Conservation (phyloP, 768 basidiomycete genomes). For the Pleurotus pulmonarius region DNA sequence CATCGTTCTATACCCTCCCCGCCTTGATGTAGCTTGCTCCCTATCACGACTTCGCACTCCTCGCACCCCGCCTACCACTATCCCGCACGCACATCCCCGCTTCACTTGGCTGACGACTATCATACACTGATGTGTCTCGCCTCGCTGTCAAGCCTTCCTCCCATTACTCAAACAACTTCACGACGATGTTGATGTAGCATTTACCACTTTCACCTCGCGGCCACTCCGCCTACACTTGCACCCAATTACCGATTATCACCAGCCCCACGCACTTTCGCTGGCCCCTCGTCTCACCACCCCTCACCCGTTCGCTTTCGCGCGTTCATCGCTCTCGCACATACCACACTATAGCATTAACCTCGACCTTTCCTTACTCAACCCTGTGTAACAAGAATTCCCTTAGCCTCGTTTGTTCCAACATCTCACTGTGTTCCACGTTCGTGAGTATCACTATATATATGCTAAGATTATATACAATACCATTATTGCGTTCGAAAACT, state of each 20-base stretch:
- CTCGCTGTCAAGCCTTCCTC: background rate
- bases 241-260: background rate
- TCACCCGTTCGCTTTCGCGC: background rate
- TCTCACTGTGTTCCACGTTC: background rate
- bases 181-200: background rate
- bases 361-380: background rate
- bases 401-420: background rate
- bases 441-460: background rate
- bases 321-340: background rate
- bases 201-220: background rate
- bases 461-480: constrained; percentile 7
- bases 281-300: background rate
- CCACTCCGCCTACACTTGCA: background rate
- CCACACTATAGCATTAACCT: constrained; percentile 1
- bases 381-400: background rate
- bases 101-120: background rate
- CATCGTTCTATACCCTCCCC: constrained; percentile 4
- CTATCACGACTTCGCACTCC: background rate
- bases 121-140: background rate
- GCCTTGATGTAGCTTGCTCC: background rate
- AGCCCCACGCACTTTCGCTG: background rate
- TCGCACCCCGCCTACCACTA: background rate
- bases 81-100: background rate
- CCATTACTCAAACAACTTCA: background rate
- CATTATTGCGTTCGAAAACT: constrained; percentile 4